Evolutionary conservation across 2,329 filamentous ascomycete species (phyloP).

Genomic region (Phaeoacremonium minimum): DNA sequence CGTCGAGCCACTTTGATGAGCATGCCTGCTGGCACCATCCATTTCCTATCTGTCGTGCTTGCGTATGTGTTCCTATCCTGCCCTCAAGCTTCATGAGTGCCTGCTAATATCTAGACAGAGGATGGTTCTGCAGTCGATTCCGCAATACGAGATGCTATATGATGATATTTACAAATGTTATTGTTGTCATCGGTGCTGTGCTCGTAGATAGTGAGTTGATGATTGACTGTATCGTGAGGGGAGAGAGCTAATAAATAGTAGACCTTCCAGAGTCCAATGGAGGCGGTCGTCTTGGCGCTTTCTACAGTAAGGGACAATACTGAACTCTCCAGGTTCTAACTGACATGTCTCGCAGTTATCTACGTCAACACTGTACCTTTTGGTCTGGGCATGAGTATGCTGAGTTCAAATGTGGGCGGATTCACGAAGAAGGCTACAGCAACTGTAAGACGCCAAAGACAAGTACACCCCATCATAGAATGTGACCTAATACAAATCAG

Average conservation of each 20-base stretch:
- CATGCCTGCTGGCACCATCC: too few relatives aligned
- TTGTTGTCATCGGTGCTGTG: constrained; percentile 1
- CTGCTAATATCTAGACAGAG: too few relatives aligned
- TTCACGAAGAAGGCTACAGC: constrained; percentile 3
- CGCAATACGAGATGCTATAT: constrained; percentile 1
- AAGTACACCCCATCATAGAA: neutral
- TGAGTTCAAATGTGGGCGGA: constrained; percentile 1
- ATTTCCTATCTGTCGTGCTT: too few relatives aligned
- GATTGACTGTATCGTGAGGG: too few relatives aligned
- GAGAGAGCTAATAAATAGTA: too few relatives aligned
- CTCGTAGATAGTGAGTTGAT: constrained; percentile 1
- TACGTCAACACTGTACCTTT: constrained; percentile 2
- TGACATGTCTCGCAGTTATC: neutral
- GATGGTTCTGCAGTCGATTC: constrained; percentile 2
- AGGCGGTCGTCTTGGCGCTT: neutral
- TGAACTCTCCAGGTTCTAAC: neutral
- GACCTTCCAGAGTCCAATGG: neutral
- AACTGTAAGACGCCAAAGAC: neutral
- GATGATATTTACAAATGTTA: constrained; percentile 3
- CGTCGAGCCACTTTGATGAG: too few relatives aligned
- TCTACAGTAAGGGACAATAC: neutral
- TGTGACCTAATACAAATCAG: neutral
- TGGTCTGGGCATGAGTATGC: constrained; percentile 2
- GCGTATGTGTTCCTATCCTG: too few relatives aligned
- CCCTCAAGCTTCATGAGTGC: too few relatives aligned